A percentile compares a stretch with the other conserved stretches of the same genome.
These are phyloP conservation scores for Cercis canadensis DNA, from an alignment of 306 rosid genomes.

Conservation along the genomic window DNA sequence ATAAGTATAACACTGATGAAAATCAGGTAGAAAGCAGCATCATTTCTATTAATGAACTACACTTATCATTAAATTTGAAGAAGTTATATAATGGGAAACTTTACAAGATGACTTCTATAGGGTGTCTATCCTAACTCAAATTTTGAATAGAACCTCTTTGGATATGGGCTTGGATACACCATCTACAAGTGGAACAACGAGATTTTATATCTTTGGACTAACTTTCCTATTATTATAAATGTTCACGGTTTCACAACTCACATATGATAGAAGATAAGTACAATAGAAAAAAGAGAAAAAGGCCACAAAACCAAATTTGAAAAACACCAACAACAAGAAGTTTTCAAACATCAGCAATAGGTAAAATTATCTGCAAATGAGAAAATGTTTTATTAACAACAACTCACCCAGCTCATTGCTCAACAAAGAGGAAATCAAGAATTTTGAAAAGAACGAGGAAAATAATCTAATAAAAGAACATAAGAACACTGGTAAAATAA, in stretches of 20 bases:
- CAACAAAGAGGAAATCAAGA: no score
- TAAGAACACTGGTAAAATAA: no score
- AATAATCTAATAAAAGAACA: no score
- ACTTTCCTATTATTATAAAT: constrained; percentile 11
- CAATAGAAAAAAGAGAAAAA: background rate
- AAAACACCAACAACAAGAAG: no score
- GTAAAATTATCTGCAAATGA: no score
- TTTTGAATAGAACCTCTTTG: background rate
- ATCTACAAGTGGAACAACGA: constrained; percentile 25
- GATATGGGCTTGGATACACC: background rate
- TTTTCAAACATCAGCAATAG: background rate
- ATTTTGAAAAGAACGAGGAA: no score
- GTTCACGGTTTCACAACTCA: constrained; percentile 19
- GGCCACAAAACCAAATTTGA: background rate
- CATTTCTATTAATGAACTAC: constrained; percentile 2
- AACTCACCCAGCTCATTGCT: no score
- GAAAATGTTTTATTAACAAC: no score
- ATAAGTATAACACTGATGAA: constrained; percentile 21
- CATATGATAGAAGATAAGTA: constrained; percentile 18
- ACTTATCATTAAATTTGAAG: constrained; percentile 7
- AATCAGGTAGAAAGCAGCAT: constrained; percentile 18
- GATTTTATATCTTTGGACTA: constrained; percentile 11
- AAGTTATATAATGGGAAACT: constrained; percentile 17
- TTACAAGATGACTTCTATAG: background rate
- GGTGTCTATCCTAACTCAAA: constrained; percentile 8